A percentile compares a stretch with the other conserved stretches of the same genome.
Evolutionary conservation across 2,329 filamentous ascomycete species (phyloP).

Genomic region (Penicillium fuscoglaucum): DNA sequence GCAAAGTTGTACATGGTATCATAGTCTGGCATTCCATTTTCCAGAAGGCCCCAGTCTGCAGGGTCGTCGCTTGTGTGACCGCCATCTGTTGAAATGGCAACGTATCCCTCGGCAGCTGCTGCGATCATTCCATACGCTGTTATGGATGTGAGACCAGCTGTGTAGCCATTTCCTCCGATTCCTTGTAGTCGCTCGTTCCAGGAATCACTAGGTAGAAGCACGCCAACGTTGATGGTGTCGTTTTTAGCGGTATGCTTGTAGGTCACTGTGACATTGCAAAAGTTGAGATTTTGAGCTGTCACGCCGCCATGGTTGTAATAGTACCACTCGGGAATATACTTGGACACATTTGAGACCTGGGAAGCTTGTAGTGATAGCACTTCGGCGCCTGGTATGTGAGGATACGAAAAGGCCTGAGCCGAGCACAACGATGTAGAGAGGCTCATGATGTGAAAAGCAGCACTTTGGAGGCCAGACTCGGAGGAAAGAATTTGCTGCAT

Average conservation of each 20-base stretch:
- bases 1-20: too few species aligned
- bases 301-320: neutral
- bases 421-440: neutral
- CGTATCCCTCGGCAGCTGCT: too few species aligned
- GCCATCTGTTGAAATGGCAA: too few species aligned
- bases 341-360: neutral
- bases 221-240: constrained; percentile 30
- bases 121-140: too few species aligned
- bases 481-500: neutral
- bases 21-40: too few species aligned
- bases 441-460: neutral
- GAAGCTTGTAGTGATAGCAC: neutral
- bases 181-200: constrained; percentile 11
- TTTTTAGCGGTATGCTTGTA: constrained; percentile 10
- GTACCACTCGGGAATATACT: neutral
- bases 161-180: constrained; percentile 2
- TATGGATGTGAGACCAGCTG: neutral
- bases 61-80: too few species aligned
- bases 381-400: neutral
- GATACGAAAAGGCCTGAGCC: neutral
- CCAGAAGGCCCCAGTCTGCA: too few species aligned
- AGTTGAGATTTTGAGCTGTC: constrained; percentile 8
- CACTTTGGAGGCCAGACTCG: neutral
- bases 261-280: constrained; percentile 34
- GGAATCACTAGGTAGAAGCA: constrained; percentile 8